Base-by-base conservation (phyloP, 2,329 filamentous ascomycete species). In the Apiospora aurea region DNA sequence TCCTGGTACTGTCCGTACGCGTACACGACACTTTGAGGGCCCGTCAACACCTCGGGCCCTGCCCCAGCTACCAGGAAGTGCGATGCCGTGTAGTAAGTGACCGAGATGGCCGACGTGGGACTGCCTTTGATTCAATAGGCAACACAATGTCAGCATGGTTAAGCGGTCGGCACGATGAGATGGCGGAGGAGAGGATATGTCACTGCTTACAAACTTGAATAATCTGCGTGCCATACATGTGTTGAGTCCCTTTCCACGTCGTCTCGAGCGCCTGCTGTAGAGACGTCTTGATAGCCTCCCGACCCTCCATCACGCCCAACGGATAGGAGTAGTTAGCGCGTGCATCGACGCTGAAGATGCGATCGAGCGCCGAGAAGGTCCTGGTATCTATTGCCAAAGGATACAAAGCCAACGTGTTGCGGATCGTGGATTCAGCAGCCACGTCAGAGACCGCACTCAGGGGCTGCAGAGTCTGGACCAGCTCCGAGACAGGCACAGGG, bases 21-120 rank as follows among this genome's bases (percentile, higher is more conserved):
- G 26, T 46, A 46, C n/a, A 67, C n/a, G n/a, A 67, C 41, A 5
- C 26, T n/a, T 4, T 44, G 41, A 13, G 64, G n/a, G 8, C 64
- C 38, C 4, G 64, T 21, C 11, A 46, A 10, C 4, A 29, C 29
- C 64, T 43, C 64, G n/a, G 64, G 64, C 1, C 38, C 64, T 21
- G 38, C 46, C n/a, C 38, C 64, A 10, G 38, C 6, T 3, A 29
- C 26, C 64, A 67, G 16, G 64, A 44, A 67, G 41, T 67, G 64
- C 41, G 38, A 43, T 7, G 43, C 64, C 64, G 38, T 67, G 13
- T 26, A 67, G 64, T 67, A 67, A 24, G 64, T 67, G 64, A 67
- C n/a, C 21, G 64, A 67, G 64, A 67, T 67, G 64, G 64, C 64
- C n/a, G 64, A 67, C 13, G 26, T 67, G 38, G 64, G n/a, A 29